Evolutionary conservation across 192 early-diverging fungal genomes (phyloP).

Genomic region (Linnemannia zychae): DNA sequence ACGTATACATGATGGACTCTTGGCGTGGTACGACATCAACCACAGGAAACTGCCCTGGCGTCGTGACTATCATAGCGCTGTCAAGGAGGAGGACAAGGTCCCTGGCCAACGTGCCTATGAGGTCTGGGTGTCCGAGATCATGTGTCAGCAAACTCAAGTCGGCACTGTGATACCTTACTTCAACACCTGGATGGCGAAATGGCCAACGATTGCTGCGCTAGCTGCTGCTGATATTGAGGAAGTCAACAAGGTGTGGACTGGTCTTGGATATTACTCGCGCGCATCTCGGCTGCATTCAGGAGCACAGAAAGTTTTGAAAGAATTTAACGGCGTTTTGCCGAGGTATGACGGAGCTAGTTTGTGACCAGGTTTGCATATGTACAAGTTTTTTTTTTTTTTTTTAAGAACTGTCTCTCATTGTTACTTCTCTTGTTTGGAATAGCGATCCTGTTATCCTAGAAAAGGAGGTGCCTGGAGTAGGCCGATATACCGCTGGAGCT

Average conservation of each 20-base stretch:
- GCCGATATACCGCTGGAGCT: slow-evolving; percentile 81
- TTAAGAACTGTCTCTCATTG: not conserved
- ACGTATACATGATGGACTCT: slow-evolving; percentile 56
- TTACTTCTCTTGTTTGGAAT: not conserved
- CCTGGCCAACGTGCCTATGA: slow-evolving; percentile 72
- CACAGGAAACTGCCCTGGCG: slow-evolving; percentile 78
- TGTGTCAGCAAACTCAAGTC: slow-evolving; percentile 89
- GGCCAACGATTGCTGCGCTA: slow-evolving; percentile 79
- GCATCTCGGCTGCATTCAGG: slow-evolving; percentile 77
- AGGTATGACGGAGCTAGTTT: slow-evolving; percentile 13
- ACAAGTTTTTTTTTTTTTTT: not conserved
- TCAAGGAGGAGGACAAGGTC: not conserved
- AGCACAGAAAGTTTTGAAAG: slow-evolving; percentile 68
- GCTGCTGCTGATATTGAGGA: slow-evolving; percentile 73
- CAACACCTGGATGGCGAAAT: slow-evolving; percentile 75
- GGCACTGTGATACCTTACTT: slow-evolving; percentile 79
- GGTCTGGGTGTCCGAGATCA: slow-evolving; percentile 88
- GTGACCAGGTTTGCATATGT: not conserved
- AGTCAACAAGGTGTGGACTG: slow-evolving; percentile 77
- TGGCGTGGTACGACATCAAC: slow-evolving; percentile 74
- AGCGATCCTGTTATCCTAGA: slow-evolving; percentile 65
- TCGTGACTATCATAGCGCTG: slow-evolving; percentile 39
- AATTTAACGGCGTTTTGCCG: slow-evolving; percentile 71
- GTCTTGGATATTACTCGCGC: slow-evolving; percentile 85
- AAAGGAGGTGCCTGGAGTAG: slow-evolving; percentile 75